These are phyloP conservation scores for Mariannaea sp. DNA, from an alignment of 2,329 filamentous ascomycete genomes.

Conservation along the genomic window DNA sequence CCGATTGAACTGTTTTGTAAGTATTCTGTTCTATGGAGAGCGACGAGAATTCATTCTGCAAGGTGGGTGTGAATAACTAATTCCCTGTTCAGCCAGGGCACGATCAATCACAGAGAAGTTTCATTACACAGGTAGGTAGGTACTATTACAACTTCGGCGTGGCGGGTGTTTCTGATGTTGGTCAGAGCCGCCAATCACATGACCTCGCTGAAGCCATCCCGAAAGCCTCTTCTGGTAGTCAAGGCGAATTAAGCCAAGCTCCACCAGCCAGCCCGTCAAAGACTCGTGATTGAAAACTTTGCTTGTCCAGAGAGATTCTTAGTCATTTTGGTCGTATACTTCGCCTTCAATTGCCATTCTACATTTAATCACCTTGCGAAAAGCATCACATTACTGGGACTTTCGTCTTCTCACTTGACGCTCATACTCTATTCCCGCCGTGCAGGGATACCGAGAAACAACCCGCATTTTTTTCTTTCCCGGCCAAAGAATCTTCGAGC, in stretches of 20 bases:
- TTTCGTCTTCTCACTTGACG: background rate
- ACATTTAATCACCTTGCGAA: background rate
- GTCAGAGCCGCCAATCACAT: slow-evolving; percentile 31
- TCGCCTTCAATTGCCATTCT: background rate
- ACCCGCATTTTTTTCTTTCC: slow-evolving; percentile 29
- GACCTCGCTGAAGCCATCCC: slow-evolving; percentile 20
- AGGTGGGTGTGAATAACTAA: too few relatives aligned
- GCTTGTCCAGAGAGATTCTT: slow-evolving; percentile 26
- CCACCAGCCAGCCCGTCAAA: slow-evolving; percentile 27
- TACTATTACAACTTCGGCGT: too few relatives aligned
- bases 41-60: too few relatives aligned
- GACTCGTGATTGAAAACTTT: slow-evolving; percentile 36
- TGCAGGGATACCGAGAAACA: background rate
- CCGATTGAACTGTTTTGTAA: too few relatives aligned
- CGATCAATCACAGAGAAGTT: too few relatives aligned
- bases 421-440: background rate
- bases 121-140: too few relatives aligned
- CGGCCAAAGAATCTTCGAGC: slow-evolving; percentile 36
- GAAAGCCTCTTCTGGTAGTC: slow-evolving; percentile 5
- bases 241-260: slow-evolving; percentile 23
- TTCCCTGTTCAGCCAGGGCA: too few relatives aligned
- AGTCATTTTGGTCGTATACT: slow-evolving; percentile 16
- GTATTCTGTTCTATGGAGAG: too few relatives aligned
- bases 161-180: slow-evolving; percentile 8
- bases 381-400: background rate